Percentiles rank a stretch among this genome's conserved stretches.
These are phyloP conservation scores for Elongisporangium undulatum DNA, from an alignment of 352 stramenopile species.

Conservation along the genomic window DNA sequence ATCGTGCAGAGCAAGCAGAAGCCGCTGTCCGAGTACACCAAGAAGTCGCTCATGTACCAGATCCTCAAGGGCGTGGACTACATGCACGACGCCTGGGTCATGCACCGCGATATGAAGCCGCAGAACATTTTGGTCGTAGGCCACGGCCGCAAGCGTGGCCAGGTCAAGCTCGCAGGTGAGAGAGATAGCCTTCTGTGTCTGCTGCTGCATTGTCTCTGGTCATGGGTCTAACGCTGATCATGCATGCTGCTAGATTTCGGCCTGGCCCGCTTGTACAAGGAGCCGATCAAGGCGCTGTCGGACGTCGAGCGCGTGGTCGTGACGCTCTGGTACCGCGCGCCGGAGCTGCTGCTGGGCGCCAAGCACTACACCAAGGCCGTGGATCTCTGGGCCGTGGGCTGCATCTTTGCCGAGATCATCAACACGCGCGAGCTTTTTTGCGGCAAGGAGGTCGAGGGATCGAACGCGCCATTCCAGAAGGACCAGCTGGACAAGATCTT, in stretches of 20 bases:
- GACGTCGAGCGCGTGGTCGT: conserved; percentile 92
- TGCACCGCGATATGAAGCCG: conserved; percentile 93
- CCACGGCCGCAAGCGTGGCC: conserved; percentile 72
- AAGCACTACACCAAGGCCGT: conserved; percentile 93
- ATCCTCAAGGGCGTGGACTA: conserved; percentile 91
- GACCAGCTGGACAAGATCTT: conserved; percentile 91
- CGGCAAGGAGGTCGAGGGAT: conserved; percentile 84
- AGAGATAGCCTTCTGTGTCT: not conserved
- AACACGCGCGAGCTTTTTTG: conserved; percentile 86
- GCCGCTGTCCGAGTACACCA: conserved; percentile 87
- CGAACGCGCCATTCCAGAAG: conserved; percentile 87
- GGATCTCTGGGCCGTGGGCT: conserved; percentile 96
- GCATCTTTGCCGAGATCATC: conserved; percentile 94
- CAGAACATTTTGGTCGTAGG: conserved; percentile 92
- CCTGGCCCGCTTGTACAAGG: conserved; percentile 84
- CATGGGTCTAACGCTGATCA: conserved; percentile 2
- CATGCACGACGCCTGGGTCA: conserved; percentile 92
- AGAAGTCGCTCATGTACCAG: conserved; percentile 92
- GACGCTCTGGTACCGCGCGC: conserved; percentile 95
- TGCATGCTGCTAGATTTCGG: conserved; percentile 62
- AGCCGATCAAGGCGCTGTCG: conserved; percentile 85
- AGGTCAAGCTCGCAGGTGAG: conserved; percentile 75
- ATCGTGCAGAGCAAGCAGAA: conserved; percentile 87
- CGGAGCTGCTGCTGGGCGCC: conserved; percentile 91
- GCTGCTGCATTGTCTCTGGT: not conserved